Evolutionary conservation across 306 rosid species (phyloP).

Genomic region (Trichosanthes cucumerina): DNA sequence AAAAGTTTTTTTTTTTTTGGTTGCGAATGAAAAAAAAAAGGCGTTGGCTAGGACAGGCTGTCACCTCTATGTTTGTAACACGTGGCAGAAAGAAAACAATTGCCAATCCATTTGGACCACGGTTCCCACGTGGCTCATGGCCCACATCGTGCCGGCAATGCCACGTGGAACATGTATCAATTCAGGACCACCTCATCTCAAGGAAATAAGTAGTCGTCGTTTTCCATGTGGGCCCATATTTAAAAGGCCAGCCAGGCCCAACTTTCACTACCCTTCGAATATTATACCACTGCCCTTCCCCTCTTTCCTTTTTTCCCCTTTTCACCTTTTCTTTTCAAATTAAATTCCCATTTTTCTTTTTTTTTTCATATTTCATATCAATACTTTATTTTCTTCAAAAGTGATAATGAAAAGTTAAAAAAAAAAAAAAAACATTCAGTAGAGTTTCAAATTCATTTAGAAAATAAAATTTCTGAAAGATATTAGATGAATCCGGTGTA

Average conservation of each 20-base stretch:
- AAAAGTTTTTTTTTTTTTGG: neutral
- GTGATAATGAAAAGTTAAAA: neutral
- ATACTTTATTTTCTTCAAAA: neutral
- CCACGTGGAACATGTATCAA: slow-evolving; percentile 37
- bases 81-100: slow-evolving; percentile 14
- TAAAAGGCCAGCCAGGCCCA: slow-evolving; percentile 6
- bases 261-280: slow-evolving; percentile 9
- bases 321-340: slow-evolving; percentile 3
- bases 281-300: neutral
- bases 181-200: slow-evolving; percentile 42
- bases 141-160: slow-evolving; percentile 27
- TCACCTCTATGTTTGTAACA: slow-evolving; percentile 26
- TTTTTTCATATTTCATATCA: neutral
- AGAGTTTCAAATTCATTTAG: neutral
- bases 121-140: slow-evolving; percentile 54
- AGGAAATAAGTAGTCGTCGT: neutral
- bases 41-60: slow-evolving; percentile 31
- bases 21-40: neutral
- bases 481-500: too few species aligned
- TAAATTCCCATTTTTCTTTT: neutral
- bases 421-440: neutral
- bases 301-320: neutral
- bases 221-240: slow-evolving; percentile 9
- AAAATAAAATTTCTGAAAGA: too few species aligned
- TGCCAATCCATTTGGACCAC: neutral